phyloP scores from a whole-genome alignment of 2,329 filamentous ascomycete genomes.

The Beauveria medogensis region DNA sequence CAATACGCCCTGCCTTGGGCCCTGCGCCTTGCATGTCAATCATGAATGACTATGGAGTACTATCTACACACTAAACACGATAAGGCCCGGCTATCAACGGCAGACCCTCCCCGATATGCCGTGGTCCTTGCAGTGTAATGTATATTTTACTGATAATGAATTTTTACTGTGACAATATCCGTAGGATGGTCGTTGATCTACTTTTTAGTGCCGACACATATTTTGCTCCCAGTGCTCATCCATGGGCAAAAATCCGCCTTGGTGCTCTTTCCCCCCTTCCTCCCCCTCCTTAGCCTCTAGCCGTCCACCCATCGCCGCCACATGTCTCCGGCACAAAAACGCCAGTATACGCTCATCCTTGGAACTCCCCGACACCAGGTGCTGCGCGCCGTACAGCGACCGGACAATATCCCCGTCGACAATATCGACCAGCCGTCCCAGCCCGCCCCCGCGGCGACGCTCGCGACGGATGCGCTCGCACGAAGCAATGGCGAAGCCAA shows the following conservation, averaged over 20 bases:
- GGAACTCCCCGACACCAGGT: slow-evolving; percentile 8
- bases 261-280: background rate
- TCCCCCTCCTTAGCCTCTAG: background rate
- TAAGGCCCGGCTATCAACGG: background rate
- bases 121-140: too few species aligned
- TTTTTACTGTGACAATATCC: background rate
- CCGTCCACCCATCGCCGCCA: background rate
- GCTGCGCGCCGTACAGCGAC: background rate
- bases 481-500: slow-evolving; percentile 10
- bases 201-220: background rate
- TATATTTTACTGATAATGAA: background rate
- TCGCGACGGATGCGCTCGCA: background rate
- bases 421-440: background rate
- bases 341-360: slow-evolving; percentile 15
- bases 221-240: slow-evolving; percentile 2
- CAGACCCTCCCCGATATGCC: background rate
- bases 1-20: background rate
- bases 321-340: slow-evolving; percentile 12
- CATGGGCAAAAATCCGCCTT: background rate
- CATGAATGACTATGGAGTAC: background rate
- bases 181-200: too few species aligned
- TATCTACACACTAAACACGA: background rate
- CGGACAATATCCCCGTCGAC: slow-evolving; percentile 9
- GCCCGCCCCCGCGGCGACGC: background rate
- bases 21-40: background rate